phyloP scores from a whole-genome alignment of 1,139 yeast genomes.

The Pichia cactophila region DNA sequence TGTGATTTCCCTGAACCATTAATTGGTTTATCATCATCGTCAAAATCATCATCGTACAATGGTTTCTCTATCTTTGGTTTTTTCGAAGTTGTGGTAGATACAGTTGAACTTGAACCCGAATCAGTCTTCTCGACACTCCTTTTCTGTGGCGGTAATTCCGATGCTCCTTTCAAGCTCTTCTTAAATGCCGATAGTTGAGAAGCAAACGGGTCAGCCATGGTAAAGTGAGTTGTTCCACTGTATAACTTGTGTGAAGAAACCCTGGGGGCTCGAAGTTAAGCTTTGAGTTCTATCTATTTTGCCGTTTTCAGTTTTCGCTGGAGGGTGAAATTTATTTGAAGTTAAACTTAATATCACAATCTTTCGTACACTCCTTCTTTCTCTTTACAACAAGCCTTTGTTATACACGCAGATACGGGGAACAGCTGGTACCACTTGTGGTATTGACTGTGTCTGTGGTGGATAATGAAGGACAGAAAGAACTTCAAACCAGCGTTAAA shows the following conservation, averaged over 20 bases:
- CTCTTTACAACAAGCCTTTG: not conserved
- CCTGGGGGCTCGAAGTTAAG: not conserved
- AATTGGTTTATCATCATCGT: not conserved
- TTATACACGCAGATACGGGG: not conserved
- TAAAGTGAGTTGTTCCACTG: not conserved
- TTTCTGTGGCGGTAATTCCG: conserved; percentile 7
- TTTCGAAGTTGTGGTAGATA: conserved; percentile 24
- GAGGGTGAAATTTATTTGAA: too few relatives aligned
- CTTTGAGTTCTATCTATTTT: not conserved
- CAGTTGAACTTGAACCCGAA: conserved; percentile 15
- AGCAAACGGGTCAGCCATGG: conserved; percentile 34
- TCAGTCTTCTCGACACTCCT: conserved; percentile 5
- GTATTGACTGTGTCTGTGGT: not conserved
- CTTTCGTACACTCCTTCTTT: not conserved
- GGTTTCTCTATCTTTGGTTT: not conserved
- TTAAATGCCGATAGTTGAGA: conserved; percentile 56
- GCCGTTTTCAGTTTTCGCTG: not conserved
- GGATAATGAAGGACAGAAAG: not conserved
- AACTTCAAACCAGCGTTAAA: conserved; percentile 48
- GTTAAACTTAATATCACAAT: not conserved
- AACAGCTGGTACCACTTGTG: not conserved
- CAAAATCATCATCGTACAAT: not conserved
- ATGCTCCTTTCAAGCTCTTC: conserved; percentile 38
- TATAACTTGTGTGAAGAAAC: not conserved
- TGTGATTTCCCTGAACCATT: not conserved